Conservation (phyloP, 331 rosid species). For the Malus hybrid region DNA sequence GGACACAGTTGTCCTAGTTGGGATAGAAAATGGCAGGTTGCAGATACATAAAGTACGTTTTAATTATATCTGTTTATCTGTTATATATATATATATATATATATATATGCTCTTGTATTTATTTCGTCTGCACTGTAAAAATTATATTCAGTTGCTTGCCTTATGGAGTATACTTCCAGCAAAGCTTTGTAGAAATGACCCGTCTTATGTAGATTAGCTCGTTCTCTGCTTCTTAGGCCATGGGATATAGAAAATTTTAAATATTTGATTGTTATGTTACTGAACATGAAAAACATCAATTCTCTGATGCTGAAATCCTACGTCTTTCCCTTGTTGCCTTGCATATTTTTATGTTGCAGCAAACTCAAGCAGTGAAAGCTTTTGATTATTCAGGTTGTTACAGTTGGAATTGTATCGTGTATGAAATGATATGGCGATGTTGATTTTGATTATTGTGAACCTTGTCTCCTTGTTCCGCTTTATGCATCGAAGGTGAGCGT, state of each 20-base stretch:
- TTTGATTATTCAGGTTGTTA: neutral
- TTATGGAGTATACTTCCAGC: neutral
- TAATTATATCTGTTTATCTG: neutral
- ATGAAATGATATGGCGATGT: neutral
- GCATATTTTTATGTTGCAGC: slow-evolving; percentile 28
- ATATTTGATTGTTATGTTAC: no score
- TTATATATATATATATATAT: neutral
- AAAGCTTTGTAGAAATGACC: neutral
- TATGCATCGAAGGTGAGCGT: no score
- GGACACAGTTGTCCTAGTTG: neutral
- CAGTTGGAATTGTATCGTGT: neutral
- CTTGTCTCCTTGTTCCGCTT: no score
- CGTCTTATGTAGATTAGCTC: neutral
- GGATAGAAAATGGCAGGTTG: neutral
- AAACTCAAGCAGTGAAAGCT: slow-evolving; percentile 20
- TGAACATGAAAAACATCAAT: neutral
- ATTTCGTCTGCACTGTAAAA: neutral
- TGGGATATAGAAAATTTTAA: no score
- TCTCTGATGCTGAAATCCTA: neutral
- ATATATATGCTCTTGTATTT: neutral
- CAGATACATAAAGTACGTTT: neutral
- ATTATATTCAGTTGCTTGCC: neutral
- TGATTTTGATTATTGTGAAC: neutral
- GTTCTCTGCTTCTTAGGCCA: neutral
- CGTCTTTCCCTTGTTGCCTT: neutral